These are phyloP conservation scores for Fonsecaea multimorphosa DNA, from an alignment of 2,329 filamentous ascomycete species.

Conservation along the genomic window DNA sequence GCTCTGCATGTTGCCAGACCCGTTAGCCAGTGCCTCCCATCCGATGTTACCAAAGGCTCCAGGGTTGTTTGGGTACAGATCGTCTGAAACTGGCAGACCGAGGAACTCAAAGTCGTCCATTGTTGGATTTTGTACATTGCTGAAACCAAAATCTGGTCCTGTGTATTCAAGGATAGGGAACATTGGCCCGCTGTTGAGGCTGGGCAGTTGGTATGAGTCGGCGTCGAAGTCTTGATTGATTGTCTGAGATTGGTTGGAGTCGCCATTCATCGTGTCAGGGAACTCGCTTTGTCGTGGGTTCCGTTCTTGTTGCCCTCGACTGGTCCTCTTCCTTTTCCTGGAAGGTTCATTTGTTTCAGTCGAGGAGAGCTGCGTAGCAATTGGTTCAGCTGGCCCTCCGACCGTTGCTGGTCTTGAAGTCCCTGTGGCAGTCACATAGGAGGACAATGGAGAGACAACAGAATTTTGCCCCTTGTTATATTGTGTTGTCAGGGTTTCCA, in stretches of 20 bases:
- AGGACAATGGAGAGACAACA: not conserved
- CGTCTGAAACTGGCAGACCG: conserved; percentile 10
- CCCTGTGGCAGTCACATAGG: not conserved
- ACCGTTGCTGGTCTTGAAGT: not conserved
- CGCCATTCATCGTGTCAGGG: not conserved
- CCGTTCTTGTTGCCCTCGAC: not conserved
- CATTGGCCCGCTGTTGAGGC: conserved; percentile 8
- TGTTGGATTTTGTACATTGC: not conserved
- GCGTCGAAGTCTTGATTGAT: conserved; percentile 14
- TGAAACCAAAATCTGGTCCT: conserved; percentile 10
- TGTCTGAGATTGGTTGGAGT: not conserved
- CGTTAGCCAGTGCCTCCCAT: conserved; percentile 23
- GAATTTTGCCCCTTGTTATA: conserved; percentile 2
- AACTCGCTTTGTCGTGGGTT: not conserved
- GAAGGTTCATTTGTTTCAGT: not conserved
- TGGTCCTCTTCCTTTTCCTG: conserved; percentile 13
- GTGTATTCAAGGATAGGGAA: conserved; percentile 19
- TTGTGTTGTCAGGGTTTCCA: conserved; percentile 18
- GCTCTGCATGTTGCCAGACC: conserved; percentile 10
- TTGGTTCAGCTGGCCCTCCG: not conserved
- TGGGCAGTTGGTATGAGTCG: conserved; percentile 6
- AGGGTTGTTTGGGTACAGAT: conserved; percentile 15
- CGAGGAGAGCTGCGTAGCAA: not conserved
- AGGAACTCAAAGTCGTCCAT: conserved; percentile 9
- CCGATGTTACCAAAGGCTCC: conserved; percentile 23